These are phyloP conservation scores for Calophaca sinica DNA, from an alignment of 306 rosid species.

Conservation along the genomic window DNA sequence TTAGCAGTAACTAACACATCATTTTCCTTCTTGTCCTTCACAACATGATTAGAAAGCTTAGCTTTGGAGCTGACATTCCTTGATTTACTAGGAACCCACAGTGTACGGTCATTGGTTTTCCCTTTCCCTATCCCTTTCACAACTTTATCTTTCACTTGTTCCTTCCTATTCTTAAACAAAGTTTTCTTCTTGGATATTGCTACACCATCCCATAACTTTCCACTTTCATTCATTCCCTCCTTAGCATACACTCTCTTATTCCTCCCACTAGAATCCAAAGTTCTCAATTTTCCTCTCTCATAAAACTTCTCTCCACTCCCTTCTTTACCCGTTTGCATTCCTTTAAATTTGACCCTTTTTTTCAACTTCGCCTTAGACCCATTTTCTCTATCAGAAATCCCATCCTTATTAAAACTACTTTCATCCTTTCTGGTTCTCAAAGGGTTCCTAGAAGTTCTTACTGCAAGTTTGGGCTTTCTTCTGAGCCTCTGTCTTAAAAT, in stretches of 20 bases:
- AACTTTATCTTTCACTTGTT: conserved; percentile 34
- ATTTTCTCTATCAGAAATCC: conserved; percentile 13
- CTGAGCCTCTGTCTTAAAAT: conserved; percentile 40
- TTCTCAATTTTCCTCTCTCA: conserved; percentile 42
- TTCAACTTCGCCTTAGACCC: conserved; percentile 43
- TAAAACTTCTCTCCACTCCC: conserved; percentile 34
- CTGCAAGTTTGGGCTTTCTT: conserved; percentile 35
- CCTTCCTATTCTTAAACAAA: conserved; percentile 33
- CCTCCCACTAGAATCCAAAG: conserved; percentile 48
- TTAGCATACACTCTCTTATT: conserved; percentile 50
- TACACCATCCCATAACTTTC: conserved; percentile 21
- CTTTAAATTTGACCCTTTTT: conserved; percentile 37
- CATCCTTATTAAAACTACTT: conserved; percentile 9
- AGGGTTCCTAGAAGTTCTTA: conserved; percentile 33
- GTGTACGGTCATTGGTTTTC: conserved; percentile 41
- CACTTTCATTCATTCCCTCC: conserved; percentile 41
- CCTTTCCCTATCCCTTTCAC: conserved; percentile 27
- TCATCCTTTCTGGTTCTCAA: conserved; percentile 21
- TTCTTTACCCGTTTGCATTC: conserved; percentile 11
- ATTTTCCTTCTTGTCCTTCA: conserved; percentile 46
- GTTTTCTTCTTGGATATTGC: conserved; percentile 40
- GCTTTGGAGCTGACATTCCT: conserved; percentile 43
- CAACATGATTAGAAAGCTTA: no score
- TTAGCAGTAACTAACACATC: conserved; percentile 38
- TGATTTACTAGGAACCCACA: conserved; percentile 50